Conservation (phyloP, 257 asterid genomes). For the Ballota nigra region DNA sequence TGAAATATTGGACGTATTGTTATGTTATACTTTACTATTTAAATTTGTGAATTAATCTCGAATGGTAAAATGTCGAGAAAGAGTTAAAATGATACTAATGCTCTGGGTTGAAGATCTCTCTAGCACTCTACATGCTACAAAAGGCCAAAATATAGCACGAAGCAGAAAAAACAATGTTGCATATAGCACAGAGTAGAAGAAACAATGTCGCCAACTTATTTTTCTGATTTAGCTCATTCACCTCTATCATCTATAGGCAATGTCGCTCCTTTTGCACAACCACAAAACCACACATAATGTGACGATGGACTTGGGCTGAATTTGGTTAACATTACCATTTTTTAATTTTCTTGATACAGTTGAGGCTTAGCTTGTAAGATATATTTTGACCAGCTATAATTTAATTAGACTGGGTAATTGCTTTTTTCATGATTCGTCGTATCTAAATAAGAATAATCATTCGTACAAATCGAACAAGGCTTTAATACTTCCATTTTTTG, state of each 20-base stretch:
- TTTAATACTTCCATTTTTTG: not conserved
- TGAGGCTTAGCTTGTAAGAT: not conserved
- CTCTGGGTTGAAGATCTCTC: conserved; percentile 2
- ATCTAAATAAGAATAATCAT: not conserved
- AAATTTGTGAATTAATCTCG: not conserved
- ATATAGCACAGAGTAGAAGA: not conserved
- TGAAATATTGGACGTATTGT: not conserved
- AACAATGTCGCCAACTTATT: not conserved
- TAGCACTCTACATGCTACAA: not conserved
- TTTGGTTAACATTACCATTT: not conserved
- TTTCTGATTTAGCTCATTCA: not conserved
- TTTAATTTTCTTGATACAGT: not conserved
- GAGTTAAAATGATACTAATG: not conserved
- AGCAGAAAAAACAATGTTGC: no score
- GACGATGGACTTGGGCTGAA: not conserved
- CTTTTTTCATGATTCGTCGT: not conserved
- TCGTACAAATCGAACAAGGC: not conserved
- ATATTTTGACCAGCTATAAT: not conserved
- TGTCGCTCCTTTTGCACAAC: not conserved
- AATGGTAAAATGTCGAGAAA: not conserved
- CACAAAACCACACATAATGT: not conserved
- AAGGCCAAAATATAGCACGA: not conserved
- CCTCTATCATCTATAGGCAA: not conserved
- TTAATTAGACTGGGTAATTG: not conserved
- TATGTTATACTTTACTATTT: not conserved